Percentiles rank a stretch among this genome's conserved stretches.
Conservation (phyloP, 1,284 basidiomycete species). For the Ganoderma multipileum region DNA sequence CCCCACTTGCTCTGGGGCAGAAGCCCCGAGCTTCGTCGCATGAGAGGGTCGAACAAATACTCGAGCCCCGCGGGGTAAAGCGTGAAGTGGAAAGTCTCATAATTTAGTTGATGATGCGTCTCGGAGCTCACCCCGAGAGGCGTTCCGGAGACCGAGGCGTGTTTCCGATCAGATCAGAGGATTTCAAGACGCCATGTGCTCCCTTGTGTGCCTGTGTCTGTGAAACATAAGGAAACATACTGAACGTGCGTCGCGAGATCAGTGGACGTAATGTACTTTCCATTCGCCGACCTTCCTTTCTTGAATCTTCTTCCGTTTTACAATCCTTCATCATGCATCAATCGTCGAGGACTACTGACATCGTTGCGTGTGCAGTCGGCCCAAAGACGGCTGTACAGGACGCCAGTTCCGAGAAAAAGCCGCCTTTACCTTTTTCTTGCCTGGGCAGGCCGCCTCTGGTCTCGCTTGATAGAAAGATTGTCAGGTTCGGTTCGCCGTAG, state of each 20-base stretch:
- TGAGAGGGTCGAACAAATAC: too few relatives aligned
- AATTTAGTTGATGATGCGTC: background rate
- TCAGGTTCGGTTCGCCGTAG: background rate
- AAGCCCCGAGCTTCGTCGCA: too few relatives aligned
- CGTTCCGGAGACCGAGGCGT: too few relatives aligned
- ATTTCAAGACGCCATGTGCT: background rate
- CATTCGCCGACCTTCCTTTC: background rate
- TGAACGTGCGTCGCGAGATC: too few relatives aligned
- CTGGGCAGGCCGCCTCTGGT: background rate
- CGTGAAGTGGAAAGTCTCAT: too few relatives aligned
- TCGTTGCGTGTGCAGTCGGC: background rate
- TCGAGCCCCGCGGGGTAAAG: too few relatives aligned
- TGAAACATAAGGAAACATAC: background rate
- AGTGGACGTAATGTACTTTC: background rate
- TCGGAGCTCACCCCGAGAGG: background rate
- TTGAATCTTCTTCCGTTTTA: background rate
- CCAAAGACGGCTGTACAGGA: background rate
- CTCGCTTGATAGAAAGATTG: background rate
- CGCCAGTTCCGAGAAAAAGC: background rate
- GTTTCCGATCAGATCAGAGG: background rate
- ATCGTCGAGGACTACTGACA: background rate
- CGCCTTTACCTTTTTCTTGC: background rate
- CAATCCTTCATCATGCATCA: background rate
- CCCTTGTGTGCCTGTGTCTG: background rate
- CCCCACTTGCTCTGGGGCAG: too few relatives aligned